phyloP scores from a whole-genome alignment of 352 stramenopile species.

The Pythium myriotylum region DNA sequence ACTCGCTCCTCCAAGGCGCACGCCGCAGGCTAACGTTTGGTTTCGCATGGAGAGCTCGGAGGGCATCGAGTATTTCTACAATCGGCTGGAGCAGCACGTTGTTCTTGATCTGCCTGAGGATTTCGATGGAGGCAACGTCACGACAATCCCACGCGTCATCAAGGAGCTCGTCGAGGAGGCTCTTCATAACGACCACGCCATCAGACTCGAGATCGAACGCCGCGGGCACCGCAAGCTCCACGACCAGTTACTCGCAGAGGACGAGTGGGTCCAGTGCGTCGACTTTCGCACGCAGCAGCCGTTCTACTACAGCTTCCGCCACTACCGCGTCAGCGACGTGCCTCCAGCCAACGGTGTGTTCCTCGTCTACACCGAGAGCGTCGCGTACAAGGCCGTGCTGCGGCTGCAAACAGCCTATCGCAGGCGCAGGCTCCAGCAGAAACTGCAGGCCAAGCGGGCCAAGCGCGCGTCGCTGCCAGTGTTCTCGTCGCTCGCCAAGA shows the following conservation, averaged over 20 bases:
- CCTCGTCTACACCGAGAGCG: conserved; percentile 49
- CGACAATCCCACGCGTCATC: conserved; percentile 50
- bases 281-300: conserved; percentile 40
- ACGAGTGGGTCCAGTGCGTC: conserved; percentile 70
- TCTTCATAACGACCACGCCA: conserved; percentile 40
- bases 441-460: conserved; percentile 44
- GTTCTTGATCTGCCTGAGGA: conserved; percentile 44
- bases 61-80: conserved; percentile 66
- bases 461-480: conserved; percentile 58
- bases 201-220: conserved; percentile 56
- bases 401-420: conserved; percentile 64
- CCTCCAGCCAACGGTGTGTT: conserved; percentile 53
- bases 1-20: conserved; percentile 47
- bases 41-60: conserved; percentile 51
- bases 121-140: conserved; percentile 58
- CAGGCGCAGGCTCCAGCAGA: conserved; percentile 43
- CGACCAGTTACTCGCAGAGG: conserved; percentile 50
- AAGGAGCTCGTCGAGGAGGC: conserved; percentile 50
- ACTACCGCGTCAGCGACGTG: conserved; percentile 45
- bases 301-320: conserved; percentile 72
- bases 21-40: conserved; percentile 62
- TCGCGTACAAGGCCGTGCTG: conserved; percentile 55
- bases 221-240: conserved; percentile 45
- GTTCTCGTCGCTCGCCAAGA: conserved; percentile 44
- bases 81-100: conserved; percentile 51